These are phyloP conservation scores for Thamnidium elegans DNA, from an alignment of 192 early-diverging fungal genomes.

Conservation along the genomic window DNA sequence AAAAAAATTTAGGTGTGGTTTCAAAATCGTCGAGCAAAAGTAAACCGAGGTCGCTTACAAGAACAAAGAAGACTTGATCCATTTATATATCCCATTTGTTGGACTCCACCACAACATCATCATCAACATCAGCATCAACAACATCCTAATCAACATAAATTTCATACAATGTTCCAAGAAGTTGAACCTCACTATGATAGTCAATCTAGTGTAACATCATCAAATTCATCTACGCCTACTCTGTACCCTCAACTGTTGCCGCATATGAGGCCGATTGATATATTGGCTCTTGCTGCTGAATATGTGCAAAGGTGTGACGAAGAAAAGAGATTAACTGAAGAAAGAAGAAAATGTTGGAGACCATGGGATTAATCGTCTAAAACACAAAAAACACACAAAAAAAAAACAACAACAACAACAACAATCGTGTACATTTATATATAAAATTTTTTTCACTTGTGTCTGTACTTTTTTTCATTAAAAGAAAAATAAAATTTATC, in stretches of 20 bases:
- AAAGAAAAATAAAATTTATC: no score
- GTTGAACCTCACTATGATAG: slow-evolving; percentile 2
- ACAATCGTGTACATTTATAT: no score
- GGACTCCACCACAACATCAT: background rate
- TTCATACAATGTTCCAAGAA: background rate
- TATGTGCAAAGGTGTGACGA: slow-evolving; percentile 32
- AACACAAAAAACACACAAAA: no score
- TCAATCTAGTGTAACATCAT: slow-evolving; percentile 9
- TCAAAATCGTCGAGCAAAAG: slow-evolving; percentile 82
- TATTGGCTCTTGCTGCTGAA: slow-evolving; percentile 38
- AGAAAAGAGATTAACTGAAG: slow-evolving; percentile 21
- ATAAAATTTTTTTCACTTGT: no score
- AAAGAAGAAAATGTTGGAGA: slow-evolving; percentile 15
- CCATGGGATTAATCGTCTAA: slow-evolving; percentile 19
- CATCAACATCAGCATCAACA: slow-evolving; percentile 1
- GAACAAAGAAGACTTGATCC: slow-evolving; percentile 6
- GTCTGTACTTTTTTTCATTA: no score
- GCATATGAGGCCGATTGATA: slow-evolving; percentile 27
- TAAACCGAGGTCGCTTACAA: slow-evolving; percentile 50
- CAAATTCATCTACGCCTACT: slow-evolving; percentile 9
- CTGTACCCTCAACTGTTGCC: slow-evolving; percentile 11
- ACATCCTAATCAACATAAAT: slow-evolving; percentile 1
- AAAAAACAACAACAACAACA: no score
- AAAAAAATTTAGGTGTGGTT: slow-evolving; percentile 89
- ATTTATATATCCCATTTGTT: slow-evolving; percentile 1